Percentiles rank a stretch among this genome's conserved stretches.
phyloP scores from a whole-genome alignment of 495 filamentous ascomycete genomes.

The Pseudotulostoma volvatum region DNA sequence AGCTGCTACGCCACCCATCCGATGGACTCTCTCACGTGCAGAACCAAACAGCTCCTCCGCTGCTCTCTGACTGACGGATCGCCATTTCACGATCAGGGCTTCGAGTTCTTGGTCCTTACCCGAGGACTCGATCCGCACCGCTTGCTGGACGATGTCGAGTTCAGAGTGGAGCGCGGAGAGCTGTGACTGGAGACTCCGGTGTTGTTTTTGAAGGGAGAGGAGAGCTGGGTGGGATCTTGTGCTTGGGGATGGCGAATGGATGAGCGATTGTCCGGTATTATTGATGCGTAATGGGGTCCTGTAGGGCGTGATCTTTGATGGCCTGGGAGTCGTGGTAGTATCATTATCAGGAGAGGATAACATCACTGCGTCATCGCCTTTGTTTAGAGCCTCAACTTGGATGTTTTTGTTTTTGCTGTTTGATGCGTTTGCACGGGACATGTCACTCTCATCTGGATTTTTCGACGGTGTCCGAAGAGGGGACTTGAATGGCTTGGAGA shows the following conservation, averaged over 20 bases:
- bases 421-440: background rate
- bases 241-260: background rate
- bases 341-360: background rate
- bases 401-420: background rate
- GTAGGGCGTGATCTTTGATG: background rate
- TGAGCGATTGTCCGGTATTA: background rate
- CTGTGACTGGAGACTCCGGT: conserved; percentile 18
- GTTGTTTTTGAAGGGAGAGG: conserved; percentile 17
- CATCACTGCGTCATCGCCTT: background rate
- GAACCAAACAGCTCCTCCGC: conserved; percentile 34
- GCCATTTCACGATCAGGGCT: conserved; percentile 32
- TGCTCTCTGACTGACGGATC: conserved; percentile 26
- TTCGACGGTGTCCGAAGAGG: conserved; percentile 31
- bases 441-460: no score
- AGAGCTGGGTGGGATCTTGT: conserved; percentile 4
- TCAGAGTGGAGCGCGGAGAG: conserved; percentile 20
- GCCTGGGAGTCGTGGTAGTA: background rate
- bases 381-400: background rate
- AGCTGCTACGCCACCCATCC: conserved; percentile 41
- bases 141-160: conserved; percentile 34
- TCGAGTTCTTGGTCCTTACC: conserved; percentile 31
- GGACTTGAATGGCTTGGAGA: conserved; percentile 54
- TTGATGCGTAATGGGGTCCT: background rate
- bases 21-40: conserved; percentile 25
- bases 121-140: conserved; percentile 30